Evolutionary conservation across 2,329 filamentous ascomycete species (phyloP), one percentile per base, ranked within the genome.

Genomic region (Teratosphaeria gauchensis): DNA sequence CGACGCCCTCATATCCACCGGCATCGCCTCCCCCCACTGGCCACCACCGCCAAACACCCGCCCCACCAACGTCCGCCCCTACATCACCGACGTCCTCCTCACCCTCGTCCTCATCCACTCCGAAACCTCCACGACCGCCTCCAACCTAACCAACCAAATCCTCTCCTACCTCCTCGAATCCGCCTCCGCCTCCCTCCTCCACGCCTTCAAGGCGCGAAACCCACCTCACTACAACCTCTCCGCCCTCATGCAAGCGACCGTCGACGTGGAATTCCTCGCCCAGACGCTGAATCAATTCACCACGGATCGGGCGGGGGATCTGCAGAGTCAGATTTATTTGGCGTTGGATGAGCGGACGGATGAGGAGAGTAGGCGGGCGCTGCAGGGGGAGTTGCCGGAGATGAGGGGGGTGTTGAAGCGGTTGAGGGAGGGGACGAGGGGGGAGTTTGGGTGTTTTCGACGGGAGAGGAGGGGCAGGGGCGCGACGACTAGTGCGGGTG

Each of bases 241-340:
- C 4, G 87, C 89, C 6, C 82, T 99, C 55, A 95, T 97, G 86
- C 95, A 99, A 75, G 95, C 95, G 1, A 99, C 94, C 0, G 83
- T 99, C 1, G 94, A 99, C 69, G 92, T 96, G 1, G 94, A 99
- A 74, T 97, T 99, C 70, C 86, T 97, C 59, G 90, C 92, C 0
- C 94, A 99, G 77, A 96, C 92, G 4, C 81, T 99, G 35, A 89
- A 84, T 61, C 87, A 92, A 65, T 99, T 95, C 73, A 94, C 90
- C 0, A 94, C 90, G 0, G 88, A 95, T 59, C 82, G 84, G 55
- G 90, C 91, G 2, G 85, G 85, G 7, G 85, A 92, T 70, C 81
- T 89, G 14, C 94, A 97, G 76, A 88, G 88, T 66, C 85, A 92
- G 72, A 92, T 99, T 54, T 99, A 97, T 74, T 84, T 94, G 64